These are phyloP conservation scores for Boechera retrofracta DNA, from an alignment of 345 rosid genomes.

Conservation along the genomic window DNA sequence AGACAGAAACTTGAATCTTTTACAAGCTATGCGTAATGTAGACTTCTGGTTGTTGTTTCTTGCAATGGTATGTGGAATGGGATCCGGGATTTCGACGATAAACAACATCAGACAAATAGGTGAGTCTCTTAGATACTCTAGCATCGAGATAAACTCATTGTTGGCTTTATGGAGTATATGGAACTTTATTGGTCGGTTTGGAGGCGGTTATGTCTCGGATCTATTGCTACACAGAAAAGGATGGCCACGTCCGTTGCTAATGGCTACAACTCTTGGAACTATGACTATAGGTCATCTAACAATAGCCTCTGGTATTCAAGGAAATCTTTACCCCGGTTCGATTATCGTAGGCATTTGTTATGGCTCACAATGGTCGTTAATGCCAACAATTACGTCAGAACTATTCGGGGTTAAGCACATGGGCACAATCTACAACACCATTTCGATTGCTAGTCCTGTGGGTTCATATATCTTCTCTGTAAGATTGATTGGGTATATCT, in stretches of 20 bases:
- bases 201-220: conserved; percentile 73
- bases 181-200: conserved; percentile 88
- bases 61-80: conserved; percentile 80
- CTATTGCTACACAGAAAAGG: conserved; percentile 60
- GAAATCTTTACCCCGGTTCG: conserved; percentile 66
- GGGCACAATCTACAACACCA: conserved; percentile 88
- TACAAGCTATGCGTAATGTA: conserved; percentile 53
- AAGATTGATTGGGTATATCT: conserved; percentile 73
- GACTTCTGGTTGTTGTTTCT: conserved; percentile 79
- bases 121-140: conserved; percentile 67
- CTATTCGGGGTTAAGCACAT: conserved; percentile 74
- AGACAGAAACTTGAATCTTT: conserved; percentile 53
- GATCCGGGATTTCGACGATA: conserved; percentile 75
- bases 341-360: conserved; percentile 72
- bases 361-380: conserved; percentile 80
- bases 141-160: conserved; percentile 58
- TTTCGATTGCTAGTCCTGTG: conserved; percentile 74
- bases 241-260: conserved; percentile 70
- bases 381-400: conserved; percentile 78
- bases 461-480: conserved; percentile 86
- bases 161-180: conserved; percentile 77
- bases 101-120: conserved; percentile 86
- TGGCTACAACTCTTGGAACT: conserved; percentile 64
- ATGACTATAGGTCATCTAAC: conserved; percentile 62
- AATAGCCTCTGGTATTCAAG: conserved; percentile 67